Conservation (phyloP, 768 basidiomycete genomes). For the Sporobolomyces phaffii region DNA sequence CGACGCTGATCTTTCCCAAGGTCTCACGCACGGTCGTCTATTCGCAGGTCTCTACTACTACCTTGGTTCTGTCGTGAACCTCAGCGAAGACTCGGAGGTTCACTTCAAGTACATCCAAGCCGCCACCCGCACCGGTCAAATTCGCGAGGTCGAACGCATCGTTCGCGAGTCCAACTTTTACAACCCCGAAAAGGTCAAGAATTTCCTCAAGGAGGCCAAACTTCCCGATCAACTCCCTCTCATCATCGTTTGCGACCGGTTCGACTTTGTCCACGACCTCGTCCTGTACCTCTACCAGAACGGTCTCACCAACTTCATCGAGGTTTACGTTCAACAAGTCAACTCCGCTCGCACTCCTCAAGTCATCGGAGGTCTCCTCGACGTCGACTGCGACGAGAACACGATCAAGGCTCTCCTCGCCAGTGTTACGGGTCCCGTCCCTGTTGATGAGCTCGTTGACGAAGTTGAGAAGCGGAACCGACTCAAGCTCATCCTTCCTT, state of each 20-base stretch:
- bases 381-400: constrained; percentile 94
- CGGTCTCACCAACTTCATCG: constrained; percentile 90
- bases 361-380: constrained; percentile 89
- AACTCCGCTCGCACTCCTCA: constrained; percentile 96
- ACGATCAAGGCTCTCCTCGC: constrained; percentile 91
- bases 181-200: constrained; percentile 99
- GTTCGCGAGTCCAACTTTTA: constrained; percentile 95
- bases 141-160: constrained; percentile 97
- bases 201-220: constrained; percentile 98
- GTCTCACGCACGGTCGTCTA: too few relatives aligned
- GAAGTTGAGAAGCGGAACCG: constrained; percentile 96
- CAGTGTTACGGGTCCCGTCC: constrained; percentile 93
- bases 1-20: too few relatives aligned
- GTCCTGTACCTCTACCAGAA: constrained; percentile 98
- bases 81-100: constrained; percentile 91
- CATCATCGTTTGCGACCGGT: constrained; percentile 99
- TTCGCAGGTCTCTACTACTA: constrained; percentile 85
- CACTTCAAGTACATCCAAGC: constrained; percentile 99
- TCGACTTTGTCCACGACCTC: constrained; percentile 98
- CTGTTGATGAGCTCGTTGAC: constrained; percentile 92
- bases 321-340: constrained; percentile 98
- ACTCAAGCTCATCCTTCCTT: constrained; percentile 91
- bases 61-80: constrained; percentile 93
- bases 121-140: constrained; percentile 93
- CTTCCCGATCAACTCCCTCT: constrained; percentile 92